phyloP scores from a whole-genome alignment of 2,329 filamentous ascomycete species.

The Nannizziopsis arthrosporioides region DNA sequence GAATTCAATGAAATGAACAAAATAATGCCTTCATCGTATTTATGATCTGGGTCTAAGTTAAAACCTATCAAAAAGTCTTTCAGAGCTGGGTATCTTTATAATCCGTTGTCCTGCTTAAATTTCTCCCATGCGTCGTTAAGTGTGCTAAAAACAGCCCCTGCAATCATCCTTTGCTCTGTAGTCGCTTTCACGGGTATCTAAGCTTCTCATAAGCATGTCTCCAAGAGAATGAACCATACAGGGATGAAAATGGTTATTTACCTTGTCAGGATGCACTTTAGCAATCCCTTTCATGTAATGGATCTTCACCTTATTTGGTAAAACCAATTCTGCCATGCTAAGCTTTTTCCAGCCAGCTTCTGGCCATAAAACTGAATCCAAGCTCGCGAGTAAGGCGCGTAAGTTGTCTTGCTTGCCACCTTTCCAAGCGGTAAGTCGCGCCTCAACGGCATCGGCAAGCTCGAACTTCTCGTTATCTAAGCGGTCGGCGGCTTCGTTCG shows the following conservation, averaged over 20 bases:
- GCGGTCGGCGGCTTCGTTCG: conserved; percentile 72
- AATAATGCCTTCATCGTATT: not conserved
- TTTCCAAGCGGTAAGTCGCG: conserved; percentile 66
- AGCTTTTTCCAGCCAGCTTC: conserved; percentile 94
- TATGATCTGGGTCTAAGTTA: conserved; percentile 2
- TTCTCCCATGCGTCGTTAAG: conserved; percentile 59
- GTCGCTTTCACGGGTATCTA: conserved; percentile 53
- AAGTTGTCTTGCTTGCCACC: conserved; percentile 88
- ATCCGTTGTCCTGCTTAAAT: conserved; percentile 52
- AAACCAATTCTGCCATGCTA: conserved; percentile 80
- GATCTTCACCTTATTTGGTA: conserved; percentile 93
- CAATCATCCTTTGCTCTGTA: conserved; percentile 56
- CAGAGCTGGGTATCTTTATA: conserved; percentile 28
- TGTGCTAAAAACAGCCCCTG: conserved; percentile 52
- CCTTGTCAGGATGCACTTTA: conserved; percentile 98
- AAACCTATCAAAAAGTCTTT: not conserved
- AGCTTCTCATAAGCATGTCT: conserved; percentile 8
- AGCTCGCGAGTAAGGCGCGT: conserved; percentile 69
- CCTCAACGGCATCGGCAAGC: conserved; percentile 74
- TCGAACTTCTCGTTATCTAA: conserved; percentile 90
- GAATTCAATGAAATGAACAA: not conserved
- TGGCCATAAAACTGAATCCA: conserved; percentile 85
- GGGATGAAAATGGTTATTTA: conserved; percentile 37
- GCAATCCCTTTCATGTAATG: conserved; percentile 98
- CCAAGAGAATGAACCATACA: not conserved